These are phyloP conservation scores for Metschnikowia lochheadii DNA, from an alignment of 805 yeast species.

Conservation along the genomic window DNA sequence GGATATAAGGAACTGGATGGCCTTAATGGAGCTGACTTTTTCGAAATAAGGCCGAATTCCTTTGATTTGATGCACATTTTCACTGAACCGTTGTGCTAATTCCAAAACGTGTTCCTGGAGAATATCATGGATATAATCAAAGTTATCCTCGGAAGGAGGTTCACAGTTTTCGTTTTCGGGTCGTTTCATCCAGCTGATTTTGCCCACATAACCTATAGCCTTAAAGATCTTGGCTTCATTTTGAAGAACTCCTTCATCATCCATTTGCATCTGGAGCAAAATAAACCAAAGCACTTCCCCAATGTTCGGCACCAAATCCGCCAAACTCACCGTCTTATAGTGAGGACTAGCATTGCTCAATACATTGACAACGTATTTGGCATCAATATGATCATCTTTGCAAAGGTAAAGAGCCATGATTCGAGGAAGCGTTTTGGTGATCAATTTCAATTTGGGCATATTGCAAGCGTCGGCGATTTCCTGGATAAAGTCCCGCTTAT, in stretches of 20 bases:
- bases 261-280: conserved; percentile 29
- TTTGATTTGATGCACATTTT: conserved; percentile 66
- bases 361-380: conserved; percentile 47
- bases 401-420: conserved; percentile 58
- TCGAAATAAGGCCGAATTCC: conserved; percentile 72
- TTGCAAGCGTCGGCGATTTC: conserved; percentile 55
- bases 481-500: conserved; percentile 58
- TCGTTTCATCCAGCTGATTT: conserved; percentile 19
- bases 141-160: conserved; percentile 14
- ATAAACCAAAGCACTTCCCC: conserved; percentile 39
- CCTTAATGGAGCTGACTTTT: conserved; percentile 66
- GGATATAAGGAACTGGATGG: conserved; percentile 63
- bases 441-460: conserved; percentile 43
- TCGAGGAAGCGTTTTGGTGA: conserved; percentile 45
- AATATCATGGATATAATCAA: conserved; percentile 24
- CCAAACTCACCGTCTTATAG: conserved; percentile 30
- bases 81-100: conserved; percentile 73
- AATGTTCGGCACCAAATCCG: conserved; percentile 34
- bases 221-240: conserved; percentile 34
- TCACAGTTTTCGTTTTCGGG: conserved; percentile 3
- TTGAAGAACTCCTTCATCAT: conserved; percentile 25
- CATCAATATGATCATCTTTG: conserved; percentile 45
- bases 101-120: conserved; percentile 64
- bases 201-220: conserved; percentile 42
- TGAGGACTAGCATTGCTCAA: conserved; percentile 51